phyloP scores from a whole-genome alignment of 345 rosid genomes.

The Limnanthes douglasii region DNA sequence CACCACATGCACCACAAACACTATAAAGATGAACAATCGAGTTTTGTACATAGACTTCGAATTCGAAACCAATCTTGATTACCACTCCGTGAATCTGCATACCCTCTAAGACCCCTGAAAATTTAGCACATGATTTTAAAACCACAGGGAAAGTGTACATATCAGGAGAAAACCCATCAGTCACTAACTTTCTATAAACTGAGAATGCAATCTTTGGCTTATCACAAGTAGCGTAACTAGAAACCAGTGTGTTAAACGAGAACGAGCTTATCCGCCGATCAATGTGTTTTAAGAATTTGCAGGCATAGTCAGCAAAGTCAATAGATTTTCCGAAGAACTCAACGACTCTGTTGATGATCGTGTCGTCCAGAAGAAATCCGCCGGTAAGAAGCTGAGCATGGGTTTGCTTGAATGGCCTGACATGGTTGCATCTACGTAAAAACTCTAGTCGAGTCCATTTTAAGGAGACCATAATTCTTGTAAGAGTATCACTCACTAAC shows the following conservation, averaged over 20 bases:
- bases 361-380: constrained; percentile 11
- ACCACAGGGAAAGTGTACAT: constrained; percentile 26
- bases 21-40: constrained; percentile 11
- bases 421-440: constrained; percentile 17
- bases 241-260: constrained; percentile 11
- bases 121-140: constrained; percentile 29
- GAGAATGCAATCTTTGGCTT: too few species aligned
- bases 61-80: constrained; percentile 7
- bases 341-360: constrained; percentile 8
- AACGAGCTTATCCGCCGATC: constrained; percentile 11
- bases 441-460: too few species aligned
- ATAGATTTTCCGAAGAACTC: constrained; percentile 12
- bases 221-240: constrained; percentile 3
- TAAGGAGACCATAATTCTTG: too few species aligned
- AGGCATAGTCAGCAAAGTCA: constrained; percentile 2
- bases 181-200: too few species aligned
- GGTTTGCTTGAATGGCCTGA: constrained; percentile 20
- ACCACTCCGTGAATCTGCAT: constrained; percentile 10
- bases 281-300: constrained; percentile 5
- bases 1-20: constrained; percentile 13
- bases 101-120: constrained; percentile 13
- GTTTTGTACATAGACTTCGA: constrained; percentile 11
- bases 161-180: constrained; percentile 22
- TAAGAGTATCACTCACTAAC: too few species aligned
- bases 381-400: constrained; percentile 9